phyloP scores from a whole-genome alignment of 2,329 filamentous ascomycete species.

The Aureobasidium sp. region DNA sequence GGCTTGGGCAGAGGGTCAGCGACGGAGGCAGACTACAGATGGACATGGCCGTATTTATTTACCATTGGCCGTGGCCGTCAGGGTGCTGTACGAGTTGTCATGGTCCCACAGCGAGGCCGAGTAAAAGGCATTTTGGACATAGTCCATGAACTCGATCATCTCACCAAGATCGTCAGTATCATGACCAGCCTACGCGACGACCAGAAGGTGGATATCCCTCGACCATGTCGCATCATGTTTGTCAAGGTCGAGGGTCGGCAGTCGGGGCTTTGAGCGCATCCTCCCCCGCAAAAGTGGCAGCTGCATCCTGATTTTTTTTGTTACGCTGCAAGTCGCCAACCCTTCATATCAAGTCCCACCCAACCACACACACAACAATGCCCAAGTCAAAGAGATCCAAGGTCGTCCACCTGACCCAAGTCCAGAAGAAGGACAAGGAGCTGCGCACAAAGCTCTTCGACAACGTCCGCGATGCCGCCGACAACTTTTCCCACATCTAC shows the following conservation, averaged over 20 bases:
- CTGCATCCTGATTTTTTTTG: conserved; percentile 14
- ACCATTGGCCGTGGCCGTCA: conserved; percentile 80
- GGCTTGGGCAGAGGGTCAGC: conserved; percentile 42
- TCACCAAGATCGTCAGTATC: conserved; percentile 7
- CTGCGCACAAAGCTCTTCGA: conserved; percentile 78
- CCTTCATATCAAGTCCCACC: neutral
- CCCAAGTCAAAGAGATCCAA: conserved; percentile 93
- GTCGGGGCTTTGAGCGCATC: neutral
- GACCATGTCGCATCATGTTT: neutral
- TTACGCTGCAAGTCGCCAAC: neutral
- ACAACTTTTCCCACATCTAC: conserved; percentile 84
- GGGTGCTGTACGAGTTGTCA: conserved; percentile 83
- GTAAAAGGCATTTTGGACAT: conserved; percentile 87
- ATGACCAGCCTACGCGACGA: neutral
- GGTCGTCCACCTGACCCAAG: conserved; percentile 83
- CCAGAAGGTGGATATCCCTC: neutral
- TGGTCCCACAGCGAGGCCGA: conserved; percentile 79
- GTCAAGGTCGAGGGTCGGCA: neutral
- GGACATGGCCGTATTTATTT: conserved; percentile 20
- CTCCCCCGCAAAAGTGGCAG: neutral
- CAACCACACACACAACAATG: conserved; percentile 51
- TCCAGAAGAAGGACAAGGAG: conserved; percentile 90
- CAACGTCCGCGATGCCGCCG: conserved; percentile 77
- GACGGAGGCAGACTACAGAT: neutral
- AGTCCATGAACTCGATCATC: conserved; percentile 97